Percentiles rank a stretch among this genome's conserved stretches.
Conservation (phyloP, 495 filamentous ascomycete genomes). For the Podospora conica region DNA sequence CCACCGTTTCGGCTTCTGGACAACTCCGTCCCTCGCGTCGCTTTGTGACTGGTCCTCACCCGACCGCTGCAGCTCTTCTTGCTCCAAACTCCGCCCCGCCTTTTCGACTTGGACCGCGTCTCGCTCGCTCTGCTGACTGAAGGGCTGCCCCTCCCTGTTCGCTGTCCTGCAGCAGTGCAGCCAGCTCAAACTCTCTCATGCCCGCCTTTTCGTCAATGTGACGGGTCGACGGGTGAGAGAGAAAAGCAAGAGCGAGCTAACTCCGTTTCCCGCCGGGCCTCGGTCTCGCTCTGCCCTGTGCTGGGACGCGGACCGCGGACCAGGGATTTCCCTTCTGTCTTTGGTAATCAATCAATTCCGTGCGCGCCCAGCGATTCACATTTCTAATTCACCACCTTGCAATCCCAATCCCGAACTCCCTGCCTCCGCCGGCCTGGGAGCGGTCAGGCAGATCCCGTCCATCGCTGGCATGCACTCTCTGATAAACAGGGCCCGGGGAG, state of each 20-base stretch:
- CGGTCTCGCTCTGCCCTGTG: not conserved
- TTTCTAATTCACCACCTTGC: not conserved
- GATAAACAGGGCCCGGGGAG: not conserved
- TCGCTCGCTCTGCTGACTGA: not conserved
- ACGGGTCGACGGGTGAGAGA: too few species aligned
- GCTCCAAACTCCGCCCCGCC: not conserved
- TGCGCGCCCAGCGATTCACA: not conserved
- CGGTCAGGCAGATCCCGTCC: not conserved
- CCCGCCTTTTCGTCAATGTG: not conserved
- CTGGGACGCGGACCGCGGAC: not conserved
- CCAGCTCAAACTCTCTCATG: not conserved
- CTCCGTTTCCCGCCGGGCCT: not conserved
- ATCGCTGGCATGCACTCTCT: too few species aligned
- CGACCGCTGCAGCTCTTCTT: not conserved
- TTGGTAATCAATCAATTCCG: not conserved
- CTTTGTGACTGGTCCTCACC: conserved; percentile 2
- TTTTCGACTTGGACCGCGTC: not conserved
- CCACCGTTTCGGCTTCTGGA: conserved; percentile 4
- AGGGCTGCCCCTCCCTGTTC: not conserved
- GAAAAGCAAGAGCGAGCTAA: not conserved
- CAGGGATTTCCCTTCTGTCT: not conserved
- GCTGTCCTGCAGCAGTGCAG: not conserved
- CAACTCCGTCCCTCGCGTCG: conserved; percentile 4
- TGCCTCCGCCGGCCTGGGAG: not conserved
- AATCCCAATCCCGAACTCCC: not conserved